Percentiles rank a stretch among this genome's conserved stretches.
These are phyloP conservation scores for Syzygium jambos DNA, from an alignment of 345 rosid species.

Conservation along the genomic window DNA sequence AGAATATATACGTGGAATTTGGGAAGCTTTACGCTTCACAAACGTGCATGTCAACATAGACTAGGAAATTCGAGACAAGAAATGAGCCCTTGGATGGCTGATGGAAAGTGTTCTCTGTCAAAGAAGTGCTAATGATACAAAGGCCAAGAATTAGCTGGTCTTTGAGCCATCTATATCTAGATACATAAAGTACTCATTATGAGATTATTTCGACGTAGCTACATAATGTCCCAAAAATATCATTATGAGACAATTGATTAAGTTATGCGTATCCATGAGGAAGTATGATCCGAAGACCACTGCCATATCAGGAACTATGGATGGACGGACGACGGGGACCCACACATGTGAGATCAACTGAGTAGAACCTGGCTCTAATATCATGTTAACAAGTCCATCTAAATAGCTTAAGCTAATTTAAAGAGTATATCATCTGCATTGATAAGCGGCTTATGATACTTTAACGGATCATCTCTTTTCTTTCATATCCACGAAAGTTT, in stretches of 20 bases:
- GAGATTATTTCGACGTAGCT: background rate
- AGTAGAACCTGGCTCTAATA: background rate
- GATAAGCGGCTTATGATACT: background rate
- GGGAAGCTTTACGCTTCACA: background rate
- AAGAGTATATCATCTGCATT: background rate
- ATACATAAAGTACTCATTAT: background rate
- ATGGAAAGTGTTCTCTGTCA: background rate
- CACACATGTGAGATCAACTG: rapidly evolving
- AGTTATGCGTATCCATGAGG: background rate
- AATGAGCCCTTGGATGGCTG: background rate
- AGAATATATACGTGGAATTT: background rate
- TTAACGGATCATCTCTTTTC: background rate
- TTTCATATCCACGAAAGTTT: background rate
- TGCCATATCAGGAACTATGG: background rate
- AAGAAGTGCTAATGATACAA: background rate
- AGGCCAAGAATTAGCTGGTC: background rate
- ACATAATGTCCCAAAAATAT: background rate
- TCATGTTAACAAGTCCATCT: background rate
- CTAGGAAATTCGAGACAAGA: background rate
- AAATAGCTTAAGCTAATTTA: background rate
- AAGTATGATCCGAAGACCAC: background rate
- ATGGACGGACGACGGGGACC: background rate
- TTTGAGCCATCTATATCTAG: background rate
- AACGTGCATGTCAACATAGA: background rate
- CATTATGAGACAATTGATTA: background rate